Percentiles rank a stretch among this genome's conserved stretches.
phyloP scores from a whole-genome alignment of 257 asterid species.

The Penstemon newberryi region DNA sequence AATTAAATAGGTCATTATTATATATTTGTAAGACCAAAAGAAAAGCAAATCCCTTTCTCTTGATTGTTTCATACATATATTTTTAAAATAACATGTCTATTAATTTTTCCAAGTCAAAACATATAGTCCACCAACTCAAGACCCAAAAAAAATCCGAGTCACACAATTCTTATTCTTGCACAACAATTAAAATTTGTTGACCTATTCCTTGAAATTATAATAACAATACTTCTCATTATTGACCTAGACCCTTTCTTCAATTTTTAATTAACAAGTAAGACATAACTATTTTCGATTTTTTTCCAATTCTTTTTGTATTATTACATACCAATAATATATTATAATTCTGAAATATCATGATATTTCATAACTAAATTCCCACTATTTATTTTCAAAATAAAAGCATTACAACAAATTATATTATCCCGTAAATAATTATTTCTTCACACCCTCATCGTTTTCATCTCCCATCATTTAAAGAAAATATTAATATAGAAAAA shows the following conservation, averaged over 20 bases:
- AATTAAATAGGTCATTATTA: conserved; percentile 17
- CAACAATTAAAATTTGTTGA: neutral
- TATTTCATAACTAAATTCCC: neutral
- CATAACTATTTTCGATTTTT: conserved; percentile 3
- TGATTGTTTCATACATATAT: neutral
- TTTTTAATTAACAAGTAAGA: conserved; percentile 19
- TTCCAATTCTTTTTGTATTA: neutral
- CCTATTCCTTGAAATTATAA: neutral
- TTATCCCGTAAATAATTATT: neutral
- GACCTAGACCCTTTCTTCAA: neutral
- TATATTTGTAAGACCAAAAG: neutral
- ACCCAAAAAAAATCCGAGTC: too few species aligned
- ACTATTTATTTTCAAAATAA: neutral
- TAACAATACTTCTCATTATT: neutral
- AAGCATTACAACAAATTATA: neutral
- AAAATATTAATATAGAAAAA: neutral
- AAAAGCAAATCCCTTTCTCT: neutral
- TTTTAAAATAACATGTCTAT: neutral
- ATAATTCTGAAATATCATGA: neutral
- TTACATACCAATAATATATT: neutral
- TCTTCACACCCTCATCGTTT: neutral
- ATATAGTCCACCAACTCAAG: too few species aligned
- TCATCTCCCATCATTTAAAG: neutral
- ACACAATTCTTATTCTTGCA: neutral
- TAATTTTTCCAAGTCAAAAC: neutral